These are phyloP conservation scores for Magnaporthiopsis rhizophila DNA, from an alignment of 2,329 filamentous ascomycete species.

Conservation along the genomic window DNA sequence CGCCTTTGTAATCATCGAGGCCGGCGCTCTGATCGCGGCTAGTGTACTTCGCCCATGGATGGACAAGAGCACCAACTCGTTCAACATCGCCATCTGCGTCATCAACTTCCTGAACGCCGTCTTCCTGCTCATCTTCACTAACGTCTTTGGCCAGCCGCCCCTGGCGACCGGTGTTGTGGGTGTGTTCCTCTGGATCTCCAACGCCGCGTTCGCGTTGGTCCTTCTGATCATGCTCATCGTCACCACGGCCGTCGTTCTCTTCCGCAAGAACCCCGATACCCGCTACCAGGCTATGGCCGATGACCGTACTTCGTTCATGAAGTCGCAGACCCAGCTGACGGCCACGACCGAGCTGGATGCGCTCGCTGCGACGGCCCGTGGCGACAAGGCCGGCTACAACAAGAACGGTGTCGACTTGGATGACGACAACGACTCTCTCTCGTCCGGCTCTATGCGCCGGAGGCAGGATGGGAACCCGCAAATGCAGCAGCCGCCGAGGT, in stretches of 20 bases:
- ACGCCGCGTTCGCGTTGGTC: slow-evolving; percentile 68
- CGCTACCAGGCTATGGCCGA: slow-evolving; percentile 87
- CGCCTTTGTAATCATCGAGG: slow-evolving; percentile 69
- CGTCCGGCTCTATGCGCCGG: slow-evolving; percentile 46
- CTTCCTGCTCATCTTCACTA: slow-evolving; percentile 75
- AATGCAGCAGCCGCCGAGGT: slow-evolving; percentile 26
- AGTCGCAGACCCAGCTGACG: slow-evolving; percentile 68
- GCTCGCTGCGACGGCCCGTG: slow-evolving; percentile 71
- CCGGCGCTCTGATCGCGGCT: slow-evolving; percentile 60
- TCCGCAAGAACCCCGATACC: slow-evolving; percentile 79
- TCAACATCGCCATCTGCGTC: slow-evolving; percentile 77
- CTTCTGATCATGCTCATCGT: slow-evolving; percentile 72
- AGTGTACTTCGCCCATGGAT: slow-evolving; percentile 80
- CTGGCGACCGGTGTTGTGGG: slow-evolving; percentile 77
- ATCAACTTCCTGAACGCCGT: slow-evolving; percentile 78
- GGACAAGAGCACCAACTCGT: slow-evolving; percentile 89
- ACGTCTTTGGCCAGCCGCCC: slow-evolving; percentile 68
- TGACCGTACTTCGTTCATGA: slow-evolving; percentile 84
- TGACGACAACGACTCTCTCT: slow-evolving; percentile 63
- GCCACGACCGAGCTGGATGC: slow-evolving; percentile 73
- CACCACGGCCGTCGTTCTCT: slow-evolving; percentile 55
- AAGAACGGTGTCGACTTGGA: slow-evolving; percentile 57
- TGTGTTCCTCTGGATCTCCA: slow-evolving; percentile 74
- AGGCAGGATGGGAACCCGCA: slow-evolving; percentile 24
- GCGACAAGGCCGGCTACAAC: slow-evolving; percentile 56